phyloP scores from a whole-genome alignment of 1,139 yeast genomes.

The Meyerozyma guilliermondii region DNA sequence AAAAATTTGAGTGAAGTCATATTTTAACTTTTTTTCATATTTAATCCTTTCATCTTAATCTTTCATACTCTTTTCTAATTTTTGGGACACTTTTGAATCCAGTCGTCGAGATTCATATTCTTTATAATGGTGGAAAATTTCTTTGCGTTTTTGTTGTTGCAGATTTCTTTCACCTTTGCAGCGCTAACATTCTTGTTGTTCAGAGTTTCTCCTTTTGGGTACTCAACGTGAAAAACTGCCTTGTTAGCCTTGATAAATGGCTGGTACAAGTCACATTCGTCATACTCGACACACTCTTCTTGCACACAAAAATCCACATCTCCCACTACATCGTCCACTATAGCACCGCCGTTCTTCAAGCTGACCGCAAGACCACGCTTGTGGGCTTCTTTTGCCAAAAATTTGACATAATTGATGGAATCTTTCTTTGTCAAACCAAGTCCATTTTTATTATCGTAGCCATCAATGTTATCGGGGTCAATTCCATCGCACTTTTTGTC shows the following conservation, averaged over 20 bases:
- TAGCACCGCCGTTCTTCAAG: slow-evolving; percentile 17
- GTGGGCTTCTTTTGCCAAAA: slow-evolving; percentile 11
- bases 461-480: slow-evolving; percentile 21
- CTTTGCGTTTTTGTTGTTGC: slow-evolving; percentile 7
- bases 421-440: slow-evolving; percentile 14
- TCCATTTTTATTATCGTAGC: slow-evolving; percentile 18
- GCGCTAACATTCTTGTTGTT: slow-evolving; percentile 7
- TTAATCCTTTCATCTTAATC: too few species aligned
- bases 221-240: slow-evolving; percentile 18
- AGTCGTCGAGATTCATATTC: slow-evolving; percentile 15
- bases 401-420: slow-evolving; percentile 13
- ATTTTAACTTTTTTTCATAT: too few species aligned
- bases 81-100: slow-evolving; percentile 8
- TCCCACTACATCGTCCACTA: slow-evolving; percentile 11
- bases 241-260: slow-evolving; percentile 11
- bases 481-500: slow-evolving; percentile 17
- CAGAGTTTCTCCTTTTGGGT: slow-evolving; percentile 14
- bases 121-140: slow-evolving; percentile 17
- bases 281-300: slow-evolving; percentile 18
- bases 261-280: slow-evolving; percentile 14
- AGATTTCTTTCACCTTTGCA: slow-evolving; percentile 6
- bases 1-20: too few species aligned
- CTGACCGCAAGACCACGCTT: slow-evolving; percentile 12
- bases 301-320: slow-evolving; percentile 16
- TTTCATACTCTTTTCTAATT: too few species aligned